phyloP scores from a whole-genome alignment of 2,329 filamentous ascomycete species.

The Graphilbum ipis-grandicollis region DNA sequence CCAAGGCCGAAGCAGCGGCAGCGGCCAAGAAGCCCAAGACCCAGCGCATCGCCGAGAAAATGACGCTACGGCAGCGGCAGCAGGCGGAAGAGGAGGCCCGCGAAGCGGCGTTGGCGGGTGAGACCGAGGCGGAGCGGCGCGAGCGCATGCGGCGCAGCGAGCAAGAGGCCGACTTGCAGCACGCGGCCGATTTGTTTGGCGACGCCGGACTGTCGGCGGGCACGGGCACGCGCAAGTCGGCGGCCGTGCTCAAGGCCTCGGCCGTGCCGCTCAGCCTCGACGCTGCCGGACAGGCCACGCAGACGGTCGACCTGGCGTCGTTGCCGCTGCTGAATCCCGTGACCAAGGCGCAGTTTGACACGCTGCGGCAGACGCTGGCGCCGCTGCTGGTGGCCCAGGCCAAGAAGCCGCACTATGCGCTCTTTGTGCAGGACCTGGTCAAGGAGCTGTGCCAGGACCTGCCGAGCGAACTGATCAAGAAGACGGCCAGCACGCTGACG shows the following conservation, averaged over 20 bases:
- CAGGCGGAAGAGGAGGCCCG: slow-evolving; percentile 36
- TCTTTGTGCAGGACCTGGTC: slow-evolving; percentile 81
- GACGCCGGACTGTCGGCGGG: slow-evolving; percentile 51
- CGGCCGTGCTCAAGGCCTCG: slow-evolving; percentile 35
- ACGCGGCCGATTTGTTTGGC: slow-evolving; percentile 83
- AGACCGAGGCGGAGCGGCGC: slow-evolving; percentile 55
- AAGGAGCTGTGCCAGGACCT: slow-evolving; percentile 80
- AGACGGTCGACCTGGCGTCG: slow-evolving; percentile 62
- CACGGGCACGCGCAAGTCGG: slow-evolving; percentile 52
- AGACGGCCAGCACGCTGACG: slow-evolving; percentile 76
- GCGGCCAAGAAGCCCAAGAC: slow-evolving; percentile 82
- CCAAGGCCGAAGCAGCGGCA: slow-evolving; percentile 73
- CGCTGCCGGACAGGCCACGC: slow-evolving; percentile 56
- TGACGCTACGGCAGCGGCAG: slow-evolving; percentile 39
- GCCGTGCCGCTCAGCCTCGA: slow-evolving; percentile 51
- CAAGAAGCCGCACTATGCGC: slow-evolving; percentile 78
- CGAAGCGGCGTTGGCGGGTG: slow-evolving; percentile 50
- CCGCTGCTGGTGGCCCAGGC: slow-evolving; percentile 58
- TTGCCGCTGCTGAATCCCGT: slow-evolving; percentile 78
- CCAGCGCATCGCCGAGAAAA: slow-evolving; percentile 68
- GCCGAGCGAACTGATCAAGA: slow-evolving; percentile 89
- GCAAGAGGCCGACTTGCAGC: slow-evolving; percentile 72
- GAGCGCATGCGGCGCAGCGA: slow-evolving; percentile 63
- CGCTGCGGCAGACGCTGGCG: slow-evolving; percentile 58
- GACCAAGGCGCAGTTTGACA: slow-evolving; percentile 73